phyloP scores from a whole-genome alignment of 768 basidiomycete species.

The Tricholoma flavovirens region DNA sequence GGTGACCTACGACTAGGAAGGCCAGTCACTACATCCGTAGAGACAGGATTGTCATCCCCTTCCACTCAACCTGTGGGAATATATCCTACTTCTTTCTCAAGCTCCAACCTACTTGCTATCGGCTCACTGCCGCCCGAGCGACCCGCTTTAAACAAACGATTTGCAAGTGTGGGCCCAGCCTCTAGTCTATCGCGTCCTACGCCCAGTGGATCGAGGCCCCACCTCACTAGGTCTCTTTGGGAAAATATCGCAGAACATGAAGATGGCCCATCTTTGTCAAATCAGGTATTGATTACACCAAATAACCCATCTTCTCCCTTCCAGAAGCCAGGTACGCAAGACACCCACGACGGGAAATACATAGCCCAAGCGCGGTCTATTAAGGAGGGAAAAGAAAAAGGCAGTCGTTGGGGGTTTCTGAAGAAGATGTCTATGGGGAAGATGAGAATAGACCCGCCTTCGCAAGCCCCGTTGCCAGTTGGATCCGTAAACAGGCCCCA shows the following conservation, averaged over 20 bases:
- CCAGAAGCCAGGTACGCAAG: conserved; percentile 10
- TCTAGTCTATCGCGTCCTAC: conserved; percentile 35
- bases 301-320: conserved; percentile 10
- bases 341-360: conserved; percentile 17
- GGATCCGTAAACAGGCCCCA: conserved; percentile 24
- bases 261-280: conserved; percentile 11
- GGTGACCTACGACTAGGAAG: conserved; percentile 62
- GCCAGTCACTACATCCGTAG: conserved; percentile 23
- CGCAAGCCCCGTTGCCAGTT: conserved; percentile 32
- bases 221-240: conserved; percentile 45
- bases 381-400: conserved; percentile 51
- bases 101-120: conserved; percentile 55
- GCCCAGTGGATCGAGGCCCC: conserved; percentile 30
- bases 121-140: conserved; percentile 29
- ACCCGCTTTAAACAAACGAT: conserved; percentile 44
- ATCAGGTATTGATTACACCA: conserved; percentile 14
- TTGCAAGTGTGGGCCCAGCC: conserved; percentile 65
- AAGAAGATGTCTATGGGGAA: conserved; percentile 99
- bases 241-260: conserved; percentile 37
- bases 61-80: conserved; percentile 39
- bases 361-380: conserved; percentile 16
- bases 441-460: conserved; percentile 63
- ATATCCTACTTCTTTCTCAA: conserved; percentile 59
- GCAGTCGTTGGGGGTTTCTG: conserved; percentile 88
- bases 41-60: conserved; percentile 20